Percentiles rank a stretch among this genome's conserved stretches.
Conservation (phyloP, 2,329 filamentous ascomycete species). For the Amylocarpus encephaloides region DNA sequence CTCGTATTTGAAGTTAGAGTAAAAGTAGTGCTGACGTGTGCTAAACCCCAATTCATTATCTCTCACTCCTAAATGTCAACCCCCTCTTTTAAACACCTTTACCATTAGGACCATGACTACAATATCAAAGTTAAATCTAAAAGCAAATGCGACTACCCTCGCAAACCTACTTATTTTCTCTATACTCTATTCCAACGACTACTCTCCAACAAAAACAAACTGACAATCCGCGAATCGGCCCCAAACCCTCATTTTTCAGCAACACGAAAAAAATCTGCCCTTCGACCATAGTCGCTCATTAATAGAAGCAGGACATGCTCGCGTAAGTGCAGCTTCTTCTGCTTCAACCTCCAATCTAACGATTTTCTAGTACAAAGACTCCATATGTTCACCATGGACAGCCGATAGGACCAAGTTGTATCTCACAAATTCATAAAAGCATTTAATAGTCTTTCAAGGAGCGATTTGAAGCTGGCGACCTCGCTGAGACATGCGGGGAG, state of each 20-base stretch:
- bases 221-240: background rate
- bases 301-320: background rate
- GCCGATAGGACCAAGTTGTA: background rate
- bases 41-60: no score
- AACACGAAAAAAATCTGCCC: background rate
- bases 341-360: background rate
- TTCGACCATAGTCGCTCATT: background rate
- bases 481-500: background rate
- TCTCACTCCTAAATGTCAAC: no score
- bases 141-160: no score
- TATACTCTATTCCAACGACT: no score
- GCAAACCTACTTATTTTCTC: no score
- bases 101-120: no score
- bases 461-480: background rate
- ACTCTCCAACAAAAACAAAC: background rate
- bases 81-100: no score
- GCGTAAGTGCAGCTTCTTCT: background rate
- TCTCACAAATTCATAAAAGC: constrained; percentile 1
- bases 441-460: background rate
- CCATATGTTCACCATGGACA: background rate
- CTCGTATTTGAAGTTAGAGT: no score
- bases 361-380: background rate
- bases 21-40: no score
- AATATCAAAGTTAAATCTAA: no score
- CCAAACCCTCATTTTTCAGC: background rate